Conservation (phyloP, 2,329 filamentous ascomycete species). For the Cadophora malorum region DNA sequence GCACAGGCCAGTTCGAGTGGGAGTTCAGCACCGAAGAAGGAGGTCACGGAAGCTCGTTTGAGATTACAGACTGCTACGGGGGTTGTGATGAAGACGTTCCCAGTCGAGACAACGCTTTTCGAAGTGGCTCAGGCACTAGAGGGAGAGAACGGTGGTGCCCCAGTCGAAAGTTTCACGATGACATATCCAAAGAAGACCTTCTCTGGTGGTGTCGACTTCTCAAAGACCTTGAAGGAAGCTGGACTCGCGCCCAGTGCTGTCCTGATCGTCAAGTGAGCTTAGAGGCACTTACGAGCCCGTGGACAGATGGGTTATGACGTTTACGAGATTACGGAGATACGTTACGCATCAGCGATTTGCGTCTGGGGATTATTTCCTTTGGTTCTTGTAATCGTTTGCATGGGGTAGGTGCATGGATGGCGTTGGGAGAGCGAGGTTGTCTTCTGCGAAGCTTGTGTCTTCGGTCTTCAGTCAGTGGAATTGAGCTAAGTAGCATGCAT, state of each 20-base stretch:
- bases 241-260: slow-evolving; percentile 91
- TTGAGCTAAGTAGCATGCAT: too few species aligned
- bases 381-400: not conserved
- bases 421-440: not conserved
- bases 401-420: slow-evolving; percentile 3
- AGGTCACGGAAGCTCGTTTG: slow-evolving; percentile 74
- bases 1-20: slow-evolving; percentile 53
- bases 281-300: too few species aligned
- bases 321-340: not conserved
- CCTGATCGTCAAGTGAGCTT: slow-evolving; percentile 69
- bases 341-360: too few species aligned
- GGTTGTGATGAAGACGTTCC: slow-evolving; percentile 85
- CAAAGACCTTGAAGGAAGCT: slow-evolving; percentile 90
- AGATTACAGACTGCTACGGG: slow-evolving; percentile 78
- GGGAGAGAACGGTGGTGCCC: slow-evolving; percentile 72
- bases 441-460: not conserved
- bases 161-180: slow-evolving; percentile 79
- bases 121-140: slow-evolving; percentile 83
- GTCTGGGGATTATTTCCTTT: not conserved
- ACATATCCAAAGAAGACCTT: slow-evolving; percentile 90
- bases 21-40: slow-evolving; percentile 54
- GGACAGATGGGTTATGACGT: slow-evolving; percentile 4
- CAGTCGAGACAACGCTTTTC: slow-evolving; percentile 89
- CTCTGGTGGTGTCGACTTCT: slow-evolving; percentile 73
- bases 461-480: not conserved